phyloP scores from a whole-genome alignment of 495 filamentous ascomycete genomes.

The Penicillium subrubescens region DNA sequence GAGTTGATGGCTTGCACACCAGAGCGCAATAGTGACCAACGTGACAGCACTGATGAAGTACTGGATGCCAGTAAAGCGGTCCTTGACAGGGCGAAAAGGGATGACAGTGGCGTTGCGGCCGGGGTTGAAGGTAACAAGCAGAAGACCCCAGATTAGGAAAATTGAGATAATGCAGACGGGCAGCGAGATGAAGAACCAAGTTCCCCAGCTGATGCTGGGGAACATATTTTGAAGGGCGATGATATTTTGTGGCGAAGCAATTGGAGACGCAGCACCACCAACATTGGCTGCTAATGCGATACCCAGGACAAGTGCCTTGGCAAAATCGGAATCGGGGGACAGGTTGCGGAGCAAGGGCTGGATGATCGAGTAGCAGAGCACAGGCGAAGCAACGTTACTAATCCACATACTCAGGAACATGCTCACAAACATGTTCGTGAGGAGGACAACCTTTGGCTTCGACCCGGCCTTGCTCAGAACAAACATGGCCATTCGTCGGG shows the following conservation, averaged over 20 bases:
- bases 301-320: conserved; percentile 92
- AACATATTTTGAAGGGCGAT: conserved; percentile 95
- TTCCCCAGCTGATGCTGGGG: conserved; percentile 84
- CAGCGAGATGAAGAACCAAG: conserved; percentile 95
- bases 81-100: conserved; percentile 83
- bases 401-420: conserved; percentile 99
- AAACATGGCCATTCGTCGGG: conserved; percentile 93
- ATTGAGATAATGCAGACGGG: conserved; percentile 92
- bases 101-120: conserved; percentile 86
- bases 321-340: conserved; percentile 84
- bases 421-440: conserved; percentile 98
- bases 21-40: conserved; percentile 82
- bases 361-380: conserved; percentile 94
- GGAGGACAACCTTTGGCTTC: conserved; percentile 78
- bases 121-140: conserved; percentile 82
- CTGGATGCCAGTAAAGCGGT: conserved; percentile 85
- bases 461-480: conserved; percentile 97
- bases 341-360: conserved; percentile 93
- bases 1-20: conserved; percentile 90
- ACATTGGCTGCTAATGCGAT: conserved; percentile 96
- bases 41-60: conserved; percentile 90
- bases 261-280: conserved; percentile 93
- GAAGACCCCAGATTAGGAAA: conserved; percentile 82
- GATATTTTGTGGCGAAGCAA: conserved; percentile 96
- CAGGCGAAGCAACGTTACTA: conserved; percentile 95